Evolutionary conservation across 805 yeast species (phyloP).

Genomic region (Torulaspora microellipsoides): DNA sequence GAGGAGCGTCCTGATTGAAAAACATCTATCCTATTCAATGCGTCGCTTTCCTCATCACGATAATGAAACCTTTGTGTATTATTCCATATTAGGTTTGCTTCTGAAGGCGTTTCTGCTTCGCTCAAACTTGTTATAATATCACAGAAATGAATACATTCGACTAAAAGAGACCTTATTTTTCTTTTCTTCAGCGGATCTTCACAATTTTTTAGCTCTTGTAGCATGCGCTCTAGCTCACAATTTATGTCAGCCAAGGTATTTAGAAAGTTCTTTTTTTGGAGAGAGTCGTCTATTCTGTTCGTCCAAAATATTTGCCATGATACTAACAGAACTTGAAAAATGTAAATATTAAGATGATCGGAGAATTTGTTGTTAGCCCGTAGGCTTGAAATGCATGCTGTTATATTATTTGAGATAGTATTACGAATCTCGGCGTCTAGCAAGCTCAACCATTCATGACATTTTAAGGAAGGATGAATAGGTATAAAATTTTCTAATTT

Average conservation of each 20-base stretch:
- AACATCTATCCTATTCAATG: conserved; percentile 39
- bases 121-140: conserved; percentile 35
- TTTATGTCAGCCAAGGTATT: not conserved
- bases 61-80: conserved; percentile 49
- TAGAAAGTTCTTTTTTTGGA: conserved; percentile 7
- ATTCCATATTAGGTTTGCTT: conserved; percentile 42
- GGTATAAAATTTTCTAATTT: conserved; percentile 42
- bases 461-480: conserved; percentile 21
- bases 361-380: conserved; percentile 14
- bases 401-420: conserved; percentile 41
- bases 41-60: conserved; percentile 26
- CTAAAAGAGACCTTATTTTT: conserved; percentile 55
- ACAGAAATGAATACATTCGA: conserved; percentile 61
- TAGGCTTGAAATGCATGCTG: conserved; percentile 32
- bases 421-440: conserved; percentile 52
- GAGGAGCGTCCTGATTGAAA: conserved; percentile 49
- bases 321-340: conserved; percentile 55
- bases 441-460: conserved; percentile 53
- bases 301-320: conserved; percentile 60
- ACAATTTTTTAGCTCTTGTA: not conserved
- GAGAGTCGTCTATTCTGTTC: conserved; percentile 33
- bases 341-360: conserved; percentile 35
- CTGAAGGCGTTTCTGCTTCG: conserved; percentile 8
- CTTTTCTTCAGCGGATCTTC: conserved; percentile 26
- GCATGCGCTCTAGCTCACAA: not conserved